Evolutionary conservation across 1,284 basidiomycete genomes (phyloP).

Genomic region (Rhodotorula sp.): DNA sequence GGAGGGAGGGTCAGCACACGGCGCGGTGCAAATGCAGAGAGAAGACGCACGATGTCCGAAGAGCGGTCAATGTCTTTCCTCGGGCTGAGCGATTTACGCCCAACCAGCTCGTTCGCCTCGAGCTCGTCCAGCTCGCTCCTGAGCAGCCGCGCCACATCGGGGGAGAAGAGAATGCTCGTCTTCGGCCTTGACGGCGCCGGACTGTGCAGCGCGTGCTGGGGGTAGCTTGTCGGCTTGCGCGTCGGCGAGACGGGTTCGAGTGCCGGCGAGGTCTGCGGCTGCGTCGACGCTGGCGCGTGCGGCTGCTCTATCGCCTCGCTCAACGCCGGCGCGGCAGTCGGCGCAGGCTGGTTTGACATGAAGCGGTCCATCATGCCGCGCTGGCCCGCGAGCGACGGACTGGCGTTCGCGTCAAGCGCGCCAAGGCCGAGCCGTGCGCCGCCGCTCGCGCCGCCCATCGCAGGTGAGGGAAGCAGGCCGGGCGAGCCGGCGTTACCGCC

Average conservation of each 20-base stretch:
- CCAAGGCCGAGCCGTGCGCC: background rate
- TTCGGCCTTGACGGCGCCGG: constrained; percentile 28
- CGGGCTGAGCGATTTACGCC: constrained; percentile 12
- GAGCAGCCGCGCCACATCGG: constrained; percentile 36
- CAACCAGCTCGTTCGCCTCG: constrained; percentile 29
- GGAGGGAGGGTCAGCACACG: background rate
- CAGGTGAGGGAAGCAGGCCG: background rate
- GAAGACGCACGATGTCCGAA: constrained; percentile 22
- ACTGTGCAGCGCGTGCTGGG: constrained; percentile 25
- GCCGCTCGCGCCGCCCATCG: background rate
- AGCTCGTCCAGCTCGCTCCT: constrained; percentile 40
- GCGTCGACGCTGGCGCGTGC: background rate
- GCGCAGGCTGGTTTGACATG: constrained; percentile 24
- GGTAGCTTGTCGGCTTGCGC: constrained; percentile 10
- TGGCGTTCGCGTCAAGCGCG: constrained; percentile 5
- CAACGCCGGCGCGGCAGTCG: background rate
- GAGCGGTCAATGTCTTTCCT: constrained; percentile 13
- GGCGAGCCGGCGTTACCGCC: background rate
- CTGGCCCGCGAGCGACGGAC: constrained; percentile 12
- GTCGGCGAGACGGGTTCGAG: constrained; percentile 16
- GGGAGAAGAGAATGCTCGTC: constrained; percentile 33
- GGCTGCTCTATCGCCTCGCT: background rate
- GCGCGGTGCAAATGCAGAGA: background rate
- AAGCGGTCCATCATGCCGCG: constrained; percentile 41
- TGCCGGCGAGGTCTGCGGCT: constrained; percentile 10